Conservation (phyloP, 805 yeast species). For the Candida rishiriensis region DNA sequence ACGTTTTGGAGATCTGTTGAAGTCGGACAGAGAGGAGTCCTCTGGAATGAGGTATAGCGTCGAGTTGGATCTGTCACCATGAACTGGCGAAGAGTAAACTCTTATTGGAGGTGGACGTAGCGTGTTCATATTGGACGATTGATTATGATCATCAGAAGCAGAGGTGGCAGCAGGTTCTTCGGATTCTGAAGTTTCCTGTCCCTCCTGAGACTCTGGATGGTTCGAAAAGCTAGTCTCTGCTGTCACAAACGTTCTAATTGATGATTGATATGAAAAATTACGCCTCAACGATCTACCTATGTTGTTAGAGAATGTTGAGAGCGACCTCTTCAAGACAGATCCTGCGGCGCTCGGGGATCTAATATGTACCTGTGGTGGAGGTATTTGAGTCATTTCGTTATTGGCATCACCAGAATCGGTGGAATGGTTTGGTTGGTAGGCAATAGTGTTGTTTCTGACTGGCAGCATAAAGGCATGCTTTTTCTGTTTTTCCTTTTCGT, state of each 20-base stretch:
- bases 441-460: conserved; percentile 2
- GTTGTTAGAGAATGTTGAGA: conserved; percentile 26
- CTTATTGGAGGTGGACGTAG: conserved; percentile 2
- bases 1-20: conserved; percentile 4
- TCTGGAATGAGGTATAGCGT: conserved; percentile 25
- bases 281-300: conserved; percentile 24
- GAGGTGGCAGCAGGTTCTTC: conserved; percentile 1
- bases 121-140: conserved; percentile 6
- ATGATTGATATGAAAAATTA: conserved; percentile 27
- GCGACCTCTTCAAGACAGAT: conserved; percentile 19
- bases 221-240: conserved; percentile 21
- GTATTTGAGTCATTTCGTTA: conserved; percentile 16
- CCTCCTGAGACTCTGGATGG: background rate
- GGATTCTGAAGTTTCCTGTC: background rate
- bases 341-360: conserved; percentile 11
- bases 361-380: background rate
- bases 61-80: conserved; percentile 12
- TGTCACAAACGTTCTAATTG: conserved; percentile 22
- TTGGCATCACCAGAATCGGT: conserved; percentile 2
- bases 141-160: conserved; percentile 1
- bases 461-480: background rate
- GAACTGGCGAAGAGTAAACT: conserved; percentile 1
- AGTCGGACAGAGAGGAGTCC: conserved; percentile 16
- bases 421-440: conserved; percentile 1
- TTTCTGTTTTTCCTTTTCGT: conserved; percentile 25